These are phyloP conservation scores for Termitomyces sp. DNA, from an alignment of 768 basidiomycete genomes.

Conservation along the genomic window DNA sequence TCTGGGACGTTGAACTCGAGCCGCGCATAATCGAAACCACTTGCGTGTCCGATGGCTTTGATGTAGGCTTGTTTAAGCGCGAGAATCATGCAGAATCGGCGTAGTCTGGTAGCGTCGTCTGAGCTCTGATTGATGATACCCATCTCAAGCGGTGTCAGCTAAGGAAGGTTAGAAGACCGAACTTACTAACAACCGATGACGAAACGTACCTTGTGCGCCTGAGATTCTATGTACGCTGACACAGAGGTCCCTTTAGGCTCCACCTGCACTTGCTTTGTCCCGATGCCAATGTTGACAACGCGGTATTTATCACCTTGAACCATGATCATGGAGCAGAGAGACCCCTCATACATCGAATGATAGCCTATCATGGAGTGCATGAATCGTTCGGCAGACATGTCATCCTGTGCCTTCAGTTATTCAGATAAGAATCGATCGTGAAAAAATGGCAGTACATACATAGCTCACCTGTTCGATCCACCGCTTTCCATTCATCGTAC, in stretches of 20 bases:
- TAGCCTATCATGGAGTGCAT: slow-evolving; percentile 78
- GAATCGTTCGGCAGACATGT: slow-evolving; percentile 59
- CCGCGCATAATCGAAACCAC: slow-evolving; percentile 76
- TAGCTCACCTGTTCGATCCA: slow-evolving; percentile 72
- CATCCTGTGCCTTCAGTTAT: slow-evolving; percentile 42
- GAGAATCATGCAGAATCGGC: slow-evolving; percentile 72
- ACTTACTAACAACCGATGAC: background rate
- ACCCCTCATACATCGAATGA: slow-evolving; percentile 62
- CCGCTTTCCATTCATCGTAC: slow-evolving; percentile 60
- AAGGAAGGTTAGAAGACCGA: background rate
- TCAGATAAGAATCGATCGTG: slow-evolving; percentile 1
- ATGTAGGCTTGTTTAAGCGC: slow-evolving; percentile 80
- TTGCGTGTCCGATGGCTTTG: slow-evolving; percentile 76
- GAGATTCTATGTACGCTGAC: slow-evolving; percentile 62
- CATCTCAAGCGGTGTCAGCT: slow-evolving; percentile 40
- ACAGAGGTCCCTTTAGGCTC: slow-evolving; percentile 57
- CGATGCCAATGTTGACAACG: slow-evolving; percentile 81
- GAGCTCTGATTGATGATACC: slow-evolving; percentile 45
- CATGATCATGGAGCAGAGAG: slow-evolving; percentile 80
- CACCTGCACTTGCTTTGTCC: slow-evolving; percentile 61
- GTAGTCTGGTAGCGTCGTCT: slow-evolving; percentile 60
- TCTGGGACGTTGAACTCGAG: slow-evolving; percentile 75
- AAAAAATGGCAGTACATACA: background rate
- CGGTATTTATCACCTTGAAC: slow-evolving; percentile 71
- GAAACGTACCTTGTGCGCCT: slow-evolving; percentile 62